Conservation (phyloP, 371 early-diverging fungal species). For the Mortierella sp. region DNA sequence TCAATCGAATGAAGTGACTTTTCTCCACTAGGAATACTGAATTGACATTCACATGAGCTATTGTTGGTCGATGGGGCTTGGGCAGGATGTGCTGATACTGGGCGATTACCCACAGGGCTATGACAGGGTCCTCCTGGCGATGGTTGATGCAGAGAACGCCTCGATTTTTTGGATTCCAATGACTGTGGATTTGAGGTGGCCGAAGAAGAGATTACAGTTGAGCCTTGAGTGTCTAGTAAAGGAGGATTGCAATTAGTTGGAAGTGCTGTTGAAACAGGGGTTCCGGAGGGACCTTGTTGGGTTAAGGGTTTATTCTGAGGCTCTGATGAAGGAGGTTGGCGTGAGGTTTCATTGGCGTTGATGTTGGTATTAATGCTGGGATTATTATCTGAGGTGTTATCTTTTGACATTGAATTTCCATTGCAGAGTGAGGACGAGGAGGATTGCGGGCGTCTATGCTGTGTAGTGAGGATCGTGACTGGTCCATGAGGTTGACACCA, state of each 20-base stretch:
- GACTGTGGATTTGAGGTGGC: constrained; percentile 2
- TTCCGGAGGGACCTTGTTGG: constrained; percentile 6
- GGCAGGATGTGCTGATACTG: constrained; percentile 17
- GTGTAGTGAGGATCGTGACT: constrained; percentile 56
- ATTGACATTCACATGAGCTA: constrained; percentile 49
- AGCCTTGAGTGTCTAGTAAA: constrained; percentile 1
- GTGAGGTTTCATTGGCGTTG: constrained; percentile 7
- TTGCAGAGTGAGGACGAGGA: constrained; percentile 14
- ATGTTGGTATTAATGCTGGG: constrained; percentile 5
- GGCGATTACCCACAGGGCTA: constrained; percentile 15
- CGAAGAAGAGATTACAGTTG: constrained; percentile 4
- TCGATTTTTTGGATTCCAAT: constrained; percentile 35
- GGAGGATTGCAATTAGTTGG: constrained; percentile 5
- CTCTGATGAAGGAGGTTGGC: background rate
- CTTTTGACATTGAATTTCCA: constrained; percentile 8
- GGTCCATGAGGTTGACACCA: constrained; percentile 58
- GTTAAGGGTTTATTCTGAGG: constrained; percentile 10
- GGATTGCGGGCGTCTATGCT: constrained; percentile 47
- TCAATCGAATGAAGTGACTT: constrained; percentile 49
- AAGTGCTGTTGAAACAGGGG: background rate
- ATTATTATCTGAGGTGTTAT: background rate
- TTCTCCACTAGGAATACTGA: constrained; percentile 50
- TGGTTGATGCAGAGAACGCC: constrained; percentile 34
- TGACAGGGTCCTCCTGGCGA: constrained; percentile 20
- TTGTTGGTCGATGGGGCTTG: constrained; percentile 20